Conservation (phyloP, 2,329 filamentous ascomycete genomes). For the Rhinocladiella mackenziei region DNA sequence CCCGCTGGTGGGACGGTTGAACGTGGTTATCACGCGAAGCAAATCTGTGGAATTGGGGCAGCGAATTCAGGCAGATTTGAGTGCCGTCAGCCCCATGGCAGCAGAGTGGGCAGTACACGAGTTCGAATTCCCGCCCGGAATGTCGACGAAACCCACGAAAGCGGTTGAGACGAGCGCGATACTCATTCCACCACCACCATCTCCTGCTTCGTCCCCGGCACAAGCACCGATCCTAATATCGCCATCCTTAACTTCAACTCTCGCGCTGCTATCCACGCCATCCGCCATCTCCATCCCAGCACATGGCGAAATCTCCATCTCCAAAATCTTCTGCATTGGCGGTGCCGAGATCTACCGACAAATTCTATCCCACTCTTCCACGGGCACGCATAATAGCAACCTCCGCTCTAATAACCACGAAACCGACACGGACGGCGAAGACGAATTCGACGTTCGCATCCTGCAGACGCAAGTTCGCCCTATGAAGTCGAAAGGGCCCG, state of each 20-base stretch:
- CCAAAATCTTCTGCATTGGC: slow-evolving; percentile 78
- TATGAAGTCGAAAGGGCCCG: no score
- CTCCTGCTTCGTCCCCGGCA: slow-evolving; percentile 4
- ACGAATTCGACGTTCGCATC: slow-evolving; percentile 26
- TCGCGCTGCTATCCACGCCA: slow-evolving; percentile 11
- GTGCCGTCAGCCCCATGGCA: slow-evolving; percentile 23
- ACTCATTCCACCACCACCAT: slow-evolving; percentile 14
- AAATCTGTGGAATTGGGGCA: slow-evolving; percentile 32
- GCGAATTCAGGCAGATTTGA: slow-evolving; percentile 37
- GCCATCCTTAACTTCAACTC: slow-evolving; percentile 14
- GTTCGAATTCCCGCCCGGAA: not conserved
- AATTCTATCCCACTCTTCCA: slow-evolving; percentile 49
- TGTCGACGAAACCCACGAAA: not conserved
- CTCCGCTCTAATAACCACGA: slow-evolving; percentile 5
- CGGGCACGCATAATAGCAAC: not conserved
- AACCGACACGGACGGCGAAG: slow-evolving; percentile 9
- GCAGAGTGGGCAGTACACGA: slow-evolving; percentile 10
- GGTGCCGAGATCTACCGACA: slow-evolving; percentile 79
- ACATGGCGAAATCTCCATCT: slow-evolving; percentile 40
- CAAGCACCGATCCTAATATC: slow-evolving; percentile 20
- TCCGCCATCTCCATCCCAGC: slow-evolving; percentile 2
- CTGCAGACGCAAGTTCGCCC: slow-evolving; percentile 32
- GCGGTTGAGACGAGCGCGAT: slow-evolving; percentile 3
- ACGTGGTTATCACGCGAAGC: slow-evolving; percentile 69
- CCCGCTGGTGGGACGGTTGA: slow-evolving; percentile 73